Evolutionary conservation across 257 asterid genomes (phyloP), one percentile per base, ranked within the genome.

Genomic region (Eucommia ulmoides): DNA sequence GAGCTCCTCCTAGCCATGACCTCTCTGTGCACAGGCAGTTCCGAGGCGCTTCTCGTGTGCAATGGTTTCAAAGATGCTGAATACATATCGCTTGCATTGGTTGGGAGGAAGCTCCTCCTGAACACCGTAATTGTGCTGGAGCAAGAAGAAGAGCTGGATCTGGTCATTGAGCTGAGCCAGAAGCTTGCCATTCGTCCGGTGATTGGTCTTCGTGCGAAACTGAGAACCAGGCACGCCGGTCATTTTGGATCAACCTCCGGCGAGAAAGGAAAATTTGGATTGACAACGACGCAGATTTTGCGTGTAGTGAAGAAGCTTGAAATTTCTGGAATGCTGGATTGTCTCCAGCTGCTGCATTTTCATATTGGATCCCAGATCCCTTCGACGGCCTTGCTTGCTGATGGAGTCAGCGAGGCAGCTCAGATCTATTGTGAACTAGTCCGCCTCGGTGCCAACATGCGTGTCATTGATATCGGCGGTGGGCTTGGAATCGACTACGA

Each of bases 231-330:
- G 71, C 98, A 91, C 55, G 55, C 89, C 0, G 96, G 98, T 12
- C 98, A 91, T 65, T 91, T 91, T 3, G 98, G 98, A n/a, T 83
- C 98, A 10, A 91, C 98, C 14, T 91, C 98, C 0, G 96, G 98
- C 0, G 98, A 91, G 77, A 91, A 81, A 52, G 96, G 98, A 0
- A 91, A 91, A 29, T 91, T 91, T 42, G 98, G 98, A 22, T 72
- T 91, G 19, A 91, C 86, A 1, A 79, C 95, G 0, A 67, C 84
- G 19, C 96, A 91, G 65, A 77, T 86, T 56, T 73, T 91, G 26
- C 88, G 86, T 19, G 93, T 91, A 24, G 93, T 91, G 45, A 77
- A 72, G 69, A 86, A 83, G 52, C 72, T 91, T 11, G 63, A 61
- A 62, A 73, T 69, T 23, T 47, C 70, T 14, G 83, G 74, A 33